Evolutionary conservation across 345 rosid genomes (phyloP).

Genomic region (Eutrema heterophyllum): DNA sequence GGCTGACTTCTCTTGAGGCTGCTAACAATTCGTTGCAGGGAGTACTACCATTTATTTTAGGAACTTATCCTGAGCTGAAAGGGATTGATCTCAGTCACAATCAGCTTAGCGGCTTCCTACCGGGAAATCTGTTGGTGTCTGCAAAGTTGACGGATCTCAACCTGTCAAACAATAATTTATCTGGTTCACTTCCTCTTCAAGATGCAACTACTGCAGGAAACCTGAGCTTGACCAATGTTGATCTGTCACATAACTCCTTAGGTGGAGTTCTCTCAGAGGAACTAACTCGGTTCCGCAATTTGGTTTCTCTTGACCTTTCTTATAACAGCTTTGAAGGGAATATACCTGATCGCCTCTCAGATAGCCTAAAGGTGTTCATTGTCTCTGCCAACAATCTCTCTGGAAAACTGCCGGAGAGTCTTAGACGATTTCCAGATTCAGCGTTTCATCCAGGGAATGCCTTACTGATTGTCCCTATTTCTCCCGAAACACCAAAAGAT

Average conservation of each 20-base stretch:
- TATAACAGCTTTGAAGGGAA: slow-evolving; percentile 63
- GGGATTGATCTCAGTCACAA: slow-evolving; percentile 70
- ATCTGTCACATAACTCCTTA: slow-evolving; percentile 64
- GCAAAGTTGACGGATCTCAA: slow-evolving; percentile 52
- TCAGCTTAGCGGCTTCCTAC: slow-evolving; percentile 51
- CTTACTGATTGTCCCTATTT: slow-evolving; percentile 43
- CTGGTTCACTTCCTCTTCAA: slow-evolving; percentile 61
- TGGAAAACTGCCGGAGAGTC: slow-evolving; percentile 61
- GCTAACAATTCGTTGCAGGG: slow-evolving; percentile 71
- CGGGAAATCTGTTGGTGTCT: slow-evolving; percentile 54
- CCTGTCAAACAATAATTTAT: slow-evolving; percentile 67
- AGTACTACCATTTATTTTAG: slow-evolving; percentile 50
- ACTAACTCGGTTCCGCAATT: slow-evolving; percentile 39
- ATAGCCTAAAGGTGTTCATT: slow-evolving; percentile 48
- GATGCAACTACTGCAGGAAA: slow-evolving; percentile 37
- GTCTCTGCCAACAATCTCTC: slow-evolving; percentile 78
- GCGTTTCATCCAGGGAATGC: slow-evolving; percentile 85
- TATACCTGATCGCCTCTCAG: slow-evolving; percentile 62
- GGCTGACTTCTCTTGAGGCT: slow-evolving; percentile 54
- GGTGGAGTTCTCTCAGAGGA: slow-evolving; percentile 51
- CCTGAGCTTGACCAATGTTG: slow-evolving; percentile 57
- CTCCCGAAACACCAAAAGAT: slow-evolving; percentile 38
- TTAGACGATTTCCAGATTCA: slow-evolving; percentile 69
- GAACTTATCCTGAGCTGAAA: slow-evolving; percentile 60
- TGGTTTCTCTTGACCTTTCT: slow-evolving; percentile 61